A percentile compares a stretch with the other conserved stretches of the same genome.
phyloP scores from a whole-genome alignment of 805 yeast genomes.

The Pichia insulana region DNA sequence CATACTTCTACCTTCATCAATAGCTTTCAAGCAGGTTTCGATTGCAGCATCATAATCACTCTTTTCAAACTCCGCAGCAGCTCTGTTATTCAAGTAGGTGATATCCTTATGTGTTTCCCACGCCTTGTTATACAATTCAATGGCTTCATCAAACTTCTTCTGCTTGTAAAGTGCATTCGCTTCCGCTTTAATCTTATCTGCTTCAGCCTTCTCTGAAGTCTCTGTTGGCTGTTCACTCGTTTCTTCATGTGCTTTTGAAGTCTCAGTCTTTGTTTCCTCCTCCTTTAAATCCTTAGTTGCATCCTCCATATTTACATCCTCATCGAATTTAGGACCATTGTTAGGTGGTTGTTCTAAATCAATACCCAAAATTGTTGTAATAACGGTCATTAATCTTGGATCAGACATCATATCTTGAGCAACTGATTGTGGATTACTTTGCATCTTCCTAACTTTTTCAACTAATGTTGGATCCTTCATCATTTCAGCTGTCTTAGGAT shows the following conservation, averaged over 20 bases:
- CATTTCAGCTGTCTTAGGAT: slow-evolving; percentile 82
- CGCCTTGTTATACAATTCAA: slow-evolving; percentile 76
- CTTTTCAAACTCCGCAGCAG: slow-evolving; percentile 96
- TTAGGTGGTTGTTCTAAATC: slow-evolving; percentile 38
- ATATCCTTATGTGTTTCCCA: slow-evolving; percentile 76
- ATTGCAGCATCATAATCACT: slow-evolving; percentile 86
- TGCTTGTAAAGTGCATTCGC: slow-evolving; percentile 85
- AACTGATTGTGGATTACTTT: slow-evolving; percentile 66
- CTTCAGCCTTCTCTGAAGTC: slow-evolving; percentile 33
- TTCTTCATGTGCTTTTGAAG: slow-evolving; percentile 7
- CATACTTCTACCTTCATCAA: slow-evolving; percentile 80
- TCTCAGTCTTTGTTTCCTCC: slow-evolving; percentile 10
- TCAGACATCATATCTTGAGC: slow-evolving; percentile 66
- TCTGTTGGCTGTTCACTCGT: slow-evolving; percentile 18
- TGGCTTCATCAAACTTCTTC: slow-evolving; percentile 88
- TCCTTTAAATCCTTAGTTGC: slow-evolving; percentile 16
- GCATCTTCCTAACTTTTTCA: slow-evolving; percentile 51
- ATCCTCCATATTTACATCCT: slow-evolving; percentile 31
- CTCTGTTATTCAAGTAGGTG: slow-evolving; percentile 89
- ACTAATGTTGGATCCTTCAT: slow-evolving; percentile 85
- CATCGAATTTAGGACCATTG: slow-evolving; percentile 16
- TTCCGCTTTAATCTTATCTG: slow-evolving; percentile 67
- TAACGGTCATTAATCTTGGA: slow-evolving; percentile 79
- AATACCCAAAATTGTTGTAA: slow-evolving; percentile 81
- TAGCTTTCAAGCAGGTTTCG: slow-evolving; percentile 68